These are phyloP conservation scores for Pythium plurisporium DNA, from an alignment of 352 stramenopile species.

Conservation along the genomic window DNA sequence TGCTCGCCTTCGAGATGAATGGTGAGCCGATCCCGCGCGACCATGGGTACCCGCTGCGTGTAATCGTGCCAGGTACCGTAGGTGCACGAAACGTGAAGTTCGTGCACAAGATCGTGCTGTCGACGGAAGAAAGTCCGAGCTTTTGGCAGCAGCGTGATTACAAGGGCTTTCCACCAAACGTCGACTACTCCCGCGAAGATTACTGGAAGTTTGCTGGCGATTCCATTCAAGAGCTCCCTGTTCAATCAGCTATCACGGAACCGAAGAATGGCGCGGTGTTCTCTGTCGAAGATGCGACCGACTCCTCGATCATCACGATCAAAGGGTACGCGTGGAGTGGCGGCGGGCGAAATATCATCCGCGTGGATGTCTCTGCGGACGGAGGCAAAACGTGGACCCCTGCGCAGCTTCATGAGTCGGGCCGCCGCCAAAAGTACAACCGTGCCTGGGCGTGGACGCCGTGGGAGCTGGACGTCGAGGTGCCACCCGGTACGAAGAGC, in stretches of 20 bases:
- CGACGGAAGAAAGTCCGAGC: conserved; percentile 76
- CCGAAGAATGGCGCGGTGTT: conserved; percentile 55
- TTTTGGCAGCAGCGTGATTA: conserved; percentile 94
- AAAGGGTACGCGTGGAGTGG: conserved; percentile 94
- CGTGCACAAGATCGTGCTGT: conserved; percentile 88
- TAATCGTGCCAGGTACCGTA: conserved; percentile 94
- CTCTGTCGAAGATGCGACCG: conserved; percentile 44
- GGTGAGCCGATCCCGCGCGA: conserved; percentile 89
- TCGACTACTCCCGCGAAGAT: conserved; percentile 81
- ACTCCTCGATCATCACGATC: conserved; percentile 81
- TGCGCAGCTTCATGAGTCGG: conserved; percentile 84
- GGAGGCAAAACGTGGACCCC: conserved; percentile 91
- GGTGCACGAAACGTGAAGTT: conserved; percentile 98
- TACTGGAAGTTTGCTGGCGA: conserved; percentile 83
- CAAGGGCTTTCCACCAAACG: conserved; percentile 83
- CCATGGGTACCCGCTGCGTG: conserved; percentile 95
- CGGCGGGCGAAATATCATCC: conserved; percentile 93
- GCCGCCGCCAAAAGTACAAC: conserved; percentile 83
- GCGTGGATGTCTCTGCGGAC: conserved; percentile 95
- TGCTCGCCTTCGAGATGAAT: conserved; percentile 99
- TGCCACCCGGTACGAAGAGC: conserved; percentile 73
- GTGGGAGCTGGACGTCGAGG: conserved; percentile 92
- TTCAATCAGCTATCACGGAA: conserved; percentile 89
- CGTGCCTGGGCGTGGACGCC: conserved; percentile 95
- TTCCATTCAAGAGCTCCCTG: conserved; percentile 90